Evolutionary conservation across 495 filamentous ascomycete species (phyloP).

Genomic region (Podospora bellae-mahoneyi): DNA sequence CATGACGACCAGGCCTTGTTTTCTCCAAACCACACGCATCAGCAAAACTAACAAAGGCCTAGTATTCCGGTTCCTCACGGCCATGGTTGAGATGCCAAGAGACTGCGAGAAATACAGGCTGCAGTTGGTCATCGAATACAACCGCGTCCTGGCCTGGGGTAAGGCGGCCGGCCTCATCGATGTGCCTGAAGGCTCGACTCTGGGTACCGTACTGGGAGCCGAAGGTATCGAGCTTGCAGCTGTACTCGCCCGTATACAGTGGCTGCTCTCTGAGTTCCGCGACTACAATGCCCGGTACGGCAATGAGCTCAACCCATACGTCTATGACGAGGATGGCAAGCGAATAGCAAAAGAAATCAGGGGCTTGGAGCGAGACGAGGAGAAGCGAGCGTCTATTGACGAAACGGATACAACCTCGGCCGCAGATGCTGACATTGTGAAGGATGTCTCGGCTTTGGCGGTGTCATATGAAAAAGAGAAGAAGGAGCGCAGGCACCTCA

Average conservation of each 20-base stretch:
- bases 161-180: slow-evolving; percentile 34
- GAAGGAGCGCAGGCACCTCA: slow-evolving; percentile 18
- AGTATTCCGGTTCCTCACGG: slow-evolving; percentile 34
- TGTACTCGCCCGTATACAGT: slow-evolving; percentile 32
- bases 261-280: slow-evolving; percentile 32
- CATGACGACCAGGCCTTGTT: no score
- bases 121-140: slow-evolving; percentile 38
- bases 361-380: not conserved
- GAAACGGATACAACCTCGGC: slow-evolving; percentile 11
- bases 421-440: slow-evolving; percentile 24
- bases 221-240: slow-evolving; percentile 31
- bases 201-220: slow-evolving; percentile 26
- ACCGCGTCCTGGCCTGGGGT: slow-evolving; percentile 34
- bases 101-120: slow-evolving; percentile 33
- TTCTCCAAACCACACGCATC: no score
- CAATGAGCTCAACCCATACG: slow-evolving; percentile 26
- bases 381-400: not conserved
- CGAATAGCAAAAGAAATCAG: not conserved
- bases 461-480: slow-evolving; percentile 32
- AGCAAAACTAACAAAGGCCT: no score
- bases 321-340: slow-evolving; percentile 1
- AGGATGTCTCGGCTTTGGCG: slow-evolving; percentile 29
- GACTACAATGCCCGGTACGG: slow-evolving; percentile 34
- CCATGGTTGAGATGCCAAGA: slow-evolving; percentile 34
- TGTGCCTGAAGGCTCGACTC: slow-evolving; percentile 26